Conservation (phyloP, 139 green algal genomes). For the Chlamydomonas schloesseri region DNA sequence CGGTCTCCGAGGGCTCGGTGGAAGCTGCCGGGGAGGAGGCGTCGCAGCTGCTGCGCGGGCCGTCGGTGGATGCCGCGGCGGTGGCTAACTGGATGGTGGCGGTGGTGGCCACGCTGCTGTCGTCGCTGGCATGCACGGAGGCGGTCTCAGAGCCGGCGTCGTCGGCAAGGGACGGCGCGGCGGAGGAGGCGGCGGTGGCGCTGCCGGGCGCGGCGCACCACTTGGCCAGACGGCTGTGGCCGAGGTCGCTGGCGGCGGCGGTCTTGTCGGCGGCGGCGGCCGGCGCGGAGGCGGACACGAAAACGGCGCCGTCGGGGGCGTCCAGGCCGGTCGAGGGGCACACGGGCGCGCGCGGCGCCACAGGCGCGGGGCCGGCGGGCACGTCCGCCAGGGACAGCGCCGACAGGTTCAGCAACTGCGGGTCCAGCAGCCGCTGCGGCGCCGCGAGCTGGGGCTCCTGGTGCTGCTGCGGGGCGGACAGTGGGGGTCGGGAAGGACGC, state of each 20-base stretch:
- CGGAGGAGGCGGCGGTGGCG: not conserved
- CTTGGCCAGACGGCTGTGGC: constrained; percentile 6
- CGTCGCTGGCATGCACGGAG: constrained; percentile 32
- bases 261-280: not conserved
- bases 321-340: constrained; percentile 2
- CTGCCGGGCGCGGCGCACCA: constrained; percentile 18
- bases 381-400: constrained; percentile 5
- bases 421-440: not conserved
- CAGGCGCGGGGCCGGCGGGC: not conserved
- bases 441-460: constrained; percentile 6
- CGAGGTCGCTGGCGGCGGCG: not conserved
- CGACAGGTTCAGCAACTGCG: constrained; percentile 11
- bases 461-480: not conserved
- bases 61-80: not conserved
- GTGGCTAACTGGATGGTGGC: not conserved
- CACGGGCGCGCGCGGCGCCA: not conserved
- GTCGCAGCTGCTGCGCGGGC: not conserved
- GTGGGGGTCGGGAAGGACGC: not conserved
- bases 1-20: too few species aligned
- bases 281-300: not conserved
- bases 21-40: not conserved
- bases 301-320: constrained; percentile 30
- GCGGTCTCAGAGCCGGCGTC: constrained; percentile 26
- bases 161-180: not conserved
- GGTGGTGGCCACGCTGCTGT: constrained; percentile 12